Conservation (phyloP, 176 grass and related monocot species). For the sorghum (Sorghum bicolor) region Sorghum_bicolor_NCBIv3 NC_012872.2:904501-905000, state of each 20-base stretch:
- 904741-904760: conserved; percentile 1
- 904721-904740: not conserved
- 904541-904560: conserved; percentile 91
- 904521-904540: conserved; percentile 94
- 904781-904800: not conserved
- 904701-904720: not conserved
- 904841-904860: conserved; percentile 98
- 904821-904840: conserved; percentile 99
- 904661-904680: conserved; percentile 5
- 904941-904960: conserved; percentile 65
- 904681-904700: conserved; percentile 1
- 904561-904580: conserved; percentile 90
- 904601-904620: conserved; percentile 98
- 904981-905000: not conserved
- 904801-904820: conserved; percentile 98
- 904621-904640: conserved; percentile 12
- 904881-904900: conserved; percentile 78
- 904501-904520: conserved; percentile 97
- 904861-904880: conserved; percentile 80
- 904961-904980: not conserved
- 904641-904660: conserved; percentile 21
- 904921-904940: conserved; percentile 93
- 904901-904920: conserved; percentile 95
- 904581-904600: conserved; percentile 90
- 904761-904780: too few species aligned